A percentile compares a stretch with the other conserved stretches of the same genome.
phyloP scores from a whole-genome alignment of 2,329 filamentous ascomycete genomes.

The Lasiodiplodia gonubiensis region DNA sequence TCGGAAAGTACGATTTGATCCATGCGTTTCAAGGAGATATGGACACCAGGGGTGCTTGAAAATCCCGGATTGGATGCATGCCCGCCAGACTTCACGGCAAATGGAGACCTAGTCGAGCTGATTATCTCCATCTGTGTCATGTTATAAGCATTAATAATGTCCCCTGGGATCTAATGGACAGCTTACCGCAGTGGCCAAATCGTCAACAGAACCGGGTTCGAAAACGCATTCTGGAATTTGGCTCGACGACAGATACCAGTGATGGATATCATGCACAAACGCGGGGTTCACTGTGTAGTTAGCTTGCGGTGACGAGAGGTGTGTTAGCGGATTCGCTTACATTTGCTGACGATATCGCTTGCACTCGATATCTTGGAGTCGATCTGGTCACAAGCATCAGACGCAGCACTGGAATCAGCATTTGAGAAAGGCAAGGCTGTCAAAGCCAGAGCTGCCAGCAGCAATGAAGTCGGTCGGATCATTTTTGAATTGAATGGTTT shows the following conservation, averaged over 20 bases:
- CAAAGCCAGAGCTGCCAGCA: background rate
- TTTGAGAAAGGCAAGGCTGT: background rate
- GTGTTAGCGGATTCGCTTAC: background rate
- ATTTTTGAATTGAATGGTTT: background rate
- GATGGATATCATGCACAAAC: background rate
- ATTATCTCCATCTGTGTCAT: slow-evolving; percentile 2
- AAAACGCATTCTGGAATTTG: slow-evolving; percentile 3
- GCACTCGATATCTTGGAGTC: slow-evolving; percentile 3
- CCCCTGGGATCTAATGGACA: too few relatives aligned
- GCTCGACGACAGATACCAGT: slow-evolving; percentile 8
- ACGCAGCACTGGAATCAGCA: background rate
- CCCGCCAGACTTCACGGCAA: slow-evolving; percentile 3
- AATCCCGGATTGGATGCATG: slow-evolving; percentile 2
- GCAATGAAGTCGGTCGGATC: background rate
- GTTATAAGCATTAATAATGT: background rate
- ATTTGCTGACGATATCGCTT: background rate
- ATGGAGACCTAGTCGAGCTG: background rate
- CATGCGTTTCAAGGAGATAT: slow-evolving; percentile 13
- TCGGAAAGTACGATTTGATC: background rate
- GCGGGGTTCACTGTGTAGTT: background rate
- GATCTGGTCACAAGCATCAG: background rate
- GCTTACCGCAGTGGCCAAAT: slow-evolving; percentile 4
- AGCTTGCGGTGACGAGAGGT: background rate
- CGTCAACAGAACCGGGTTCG: background rate
- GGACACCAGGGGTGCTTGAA: slow-evolving; percentile 8